Conservation (phyloP, 2,329 filamentous ascomycete species). For the Aspergillus sp. region DNA sequence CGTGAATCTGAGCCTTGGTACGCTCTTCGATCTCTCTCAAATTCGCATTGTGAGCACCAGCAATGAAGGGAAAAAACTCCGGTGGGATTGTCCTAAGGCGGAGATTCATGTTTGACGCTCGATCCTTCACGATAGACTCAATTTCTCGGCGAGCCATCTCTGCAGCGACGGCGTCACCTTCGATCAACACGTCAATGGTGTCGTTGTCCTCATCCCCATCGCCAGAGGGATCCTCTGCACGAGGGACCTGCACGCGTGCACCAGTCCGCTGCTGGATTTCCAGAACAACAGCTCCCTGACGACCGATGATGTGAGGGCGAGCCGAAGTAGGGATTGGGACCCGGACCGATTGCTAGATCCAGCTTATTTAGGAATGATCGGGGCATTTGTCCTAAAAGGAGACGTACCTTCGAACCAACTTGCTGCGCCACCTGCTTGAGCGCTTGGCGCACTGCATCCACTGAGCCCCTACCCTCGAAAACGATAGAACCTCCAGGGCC, state of each 20-base stretch:
- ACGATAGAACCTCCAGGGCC: slow-evolving; percentile 71
- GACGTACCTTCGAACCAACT: slow-evolving; percentile 76
- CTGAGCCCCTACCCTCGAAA: slow-evolving; percentile 82
- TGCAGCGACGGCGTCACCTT: slow-evolving; percentile 86
- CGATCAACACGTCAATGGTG: slow-evolving; percentile 80
- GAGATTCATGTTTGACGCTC: slow-evolving; percentile 76
- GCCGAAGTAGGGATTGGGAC: slow-evolving; percentile 81
- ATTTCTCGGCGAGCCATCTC: slow-evolving; percentile 82
- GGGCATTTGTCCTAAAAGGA: neutral
- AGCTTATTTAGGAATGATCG: slow-evolving; percentile 5
- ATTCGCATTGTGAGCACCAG: slow-evolving; percentile 70
- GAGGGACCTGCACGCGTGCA: slow-evolving; percentile 86
- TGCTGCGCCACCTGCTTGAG: slow-evolving; percentile 86
- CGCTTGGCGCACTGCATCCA: slow-evolving; percentile 80
- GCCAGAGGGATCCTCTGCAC: slow-evolving; percentile 65
- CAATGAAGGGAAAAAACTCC: slow-evolving; percentile 94
- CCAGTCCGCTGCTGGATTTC: slow-evolving; percentile 85
- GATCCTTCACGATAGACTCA: slow-evolving; percentile 81
- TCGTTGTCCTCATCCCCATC: slow-evolving; percentile 76
- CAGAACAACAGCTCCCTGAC: slow-evolving; percentile 85
- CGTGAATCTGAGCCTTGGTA: slow-evolving; percentile 75
- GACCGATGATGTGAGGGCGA: slow-evolving; percentile 88
- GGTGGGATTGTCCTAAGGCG: slow-evolving; percentile 81
- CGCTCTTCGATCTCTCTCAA: slow-evolving; percentile 68
- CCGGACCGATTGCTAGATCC: slow-evolving; percentile 61